phyloP scores from a whole-genome alignment of 805 yeast genomes.

The Metschnikowia lachancei region DNA sequence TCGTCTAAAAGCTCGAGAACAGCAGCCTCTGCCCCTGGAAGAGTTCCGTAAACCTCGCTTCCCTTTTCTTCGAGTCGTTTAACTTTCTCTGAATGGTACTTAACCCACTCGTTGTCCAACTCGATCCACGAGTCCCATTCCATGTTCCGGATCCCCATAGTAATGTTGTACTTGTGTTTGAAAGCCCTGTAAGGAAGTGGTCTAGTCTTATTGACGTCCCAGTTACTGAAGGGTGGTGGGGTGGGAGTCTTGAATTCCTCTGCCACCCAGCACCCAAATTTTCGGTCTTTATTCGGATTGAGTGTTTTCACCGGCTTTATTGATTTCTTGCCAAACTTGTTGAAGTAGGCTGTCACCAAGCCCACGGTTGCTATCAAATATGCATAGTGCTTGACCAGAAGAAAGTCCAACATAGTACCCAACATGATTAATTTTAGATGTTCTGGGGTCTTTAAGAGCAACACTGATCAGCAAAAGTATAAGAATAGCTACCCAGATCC shows the following conservation, averaged over 20 bases:
- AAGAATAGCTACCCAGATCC: not conserved
- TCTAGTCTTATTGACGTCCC: slow-evolving; percentile 49
- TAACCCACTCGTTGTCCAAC: slow-evolving; percentile 62
- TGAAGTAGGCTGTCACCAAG: slow-evolving; percentile 9
- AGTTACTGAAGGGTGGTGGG: slow-evolving; percentile 46
- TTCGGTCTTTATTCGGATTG: slow-evolving; percentile 41
- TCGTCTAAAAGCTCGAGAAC: slow-evolving; percentile 56
- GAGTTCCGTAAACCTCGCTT: slow-evolving; percentile 48
- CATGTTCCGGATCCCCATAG: slow-evolving; percentile 69
- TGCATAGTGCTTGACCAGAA: slow-evolving; percentile 15
- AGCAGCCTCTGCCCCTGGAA: slow-evolving; percentile 50
- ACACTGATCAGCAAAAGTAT: not conserved
- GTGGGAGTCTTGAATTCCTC: slow-evolving; percentile 49
- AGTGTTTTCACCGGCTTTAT: not conserved
- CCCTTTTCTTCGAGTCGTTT: slow-evolving; percentile 48
- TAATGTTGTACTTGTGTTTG: slow-evolving; percentile 59
- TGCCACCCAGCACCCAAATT: slow-evolving; percentile 52
- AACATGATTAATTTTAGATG: not conserved
- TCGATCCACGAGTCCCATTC: slow-evolving; percentile 64
- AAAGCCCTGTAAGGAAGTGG: slow-evolving; percentile 68
- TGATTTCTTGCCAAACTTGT: slow-evolving; percentile 5
- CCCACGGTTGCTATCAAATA: slow-evolving; percentile 14
- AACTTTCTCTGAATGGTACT: slow-evolving; percentile 52
- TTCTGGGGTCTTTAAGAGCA: not conserved
- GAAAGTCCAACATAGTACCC: not conserved